Conservation (phyloP, 2,329 filamentous ascomycete genomes). For the Fusarium sp. region DNA sequence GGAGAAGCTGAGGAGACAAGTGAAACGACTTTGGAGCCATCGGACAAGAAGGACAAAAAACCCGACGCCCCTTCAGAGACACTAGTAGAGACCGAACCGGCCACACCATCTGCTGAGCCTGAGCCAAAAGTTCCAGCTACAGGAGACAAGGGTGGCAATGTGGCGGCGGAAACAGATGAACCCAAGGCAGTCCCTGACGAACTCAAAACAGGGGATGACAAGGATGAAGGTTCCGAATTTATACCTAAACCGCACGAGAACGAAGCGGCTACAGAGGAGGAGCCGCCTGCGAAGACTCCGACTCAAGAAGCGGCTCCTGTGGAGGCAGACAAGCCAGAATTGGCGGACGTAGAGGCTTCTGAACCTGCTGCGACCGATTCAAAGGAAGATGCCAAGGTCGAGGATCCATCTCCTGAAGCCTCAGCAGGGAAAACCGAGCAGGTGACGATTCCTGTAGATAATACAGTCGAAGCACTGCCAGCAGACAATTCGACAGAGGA, state of each 20-base stretch:
- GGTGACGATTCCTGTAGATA: conserved; percentile 4
- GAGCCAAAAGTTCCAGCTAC: conserved; percentile 13
- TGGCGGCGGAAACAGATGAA: conserved; percentile 4
- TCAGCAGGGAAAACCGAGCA: conserved; percentile 7
- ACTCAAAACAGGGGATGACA: not conserved
- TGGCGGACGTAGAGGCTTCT: conserved; percentile 8
- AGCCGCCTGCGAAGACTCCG: conserved; percentile 1
- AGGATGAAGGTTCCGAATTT: conserved; percentile 12
- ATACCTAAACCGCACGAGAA: conserved; percentile 8
- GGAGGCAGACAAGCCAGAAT: conserved; percentile 3
- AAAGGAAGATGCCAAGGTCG: conserved; percentile 17
- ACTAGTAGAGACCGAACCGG: conserved; percentile 10
- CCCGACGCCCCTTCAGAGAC: conserved; percentile 15
- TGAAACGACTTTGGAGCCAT: conserved; percentile 15
- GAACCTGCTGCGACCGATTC: conserved; percentile 5
- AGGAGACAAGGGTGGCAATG: conserved; percentile 8
- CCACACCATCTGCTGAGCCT: not conserved
- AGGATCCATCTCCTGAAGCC: conserved; percentile 17
- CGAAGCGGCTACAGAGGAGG: conserved; percentile 8
- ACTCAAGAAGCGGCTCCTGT: conserved; percentile 6
- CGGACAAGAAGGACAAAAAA: conserved; percentile 16
- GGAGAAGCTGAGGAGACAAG: conserved; percentile 8
- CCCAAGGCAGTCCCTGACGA: conserved; percentile 4
- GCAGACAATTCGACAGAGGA: not conserved
- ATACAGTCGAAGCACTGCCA: conserved; percentile 6